Conservation (phyloP, 768 basidiomycete species). For the Kwoniella sp. region DNA sequence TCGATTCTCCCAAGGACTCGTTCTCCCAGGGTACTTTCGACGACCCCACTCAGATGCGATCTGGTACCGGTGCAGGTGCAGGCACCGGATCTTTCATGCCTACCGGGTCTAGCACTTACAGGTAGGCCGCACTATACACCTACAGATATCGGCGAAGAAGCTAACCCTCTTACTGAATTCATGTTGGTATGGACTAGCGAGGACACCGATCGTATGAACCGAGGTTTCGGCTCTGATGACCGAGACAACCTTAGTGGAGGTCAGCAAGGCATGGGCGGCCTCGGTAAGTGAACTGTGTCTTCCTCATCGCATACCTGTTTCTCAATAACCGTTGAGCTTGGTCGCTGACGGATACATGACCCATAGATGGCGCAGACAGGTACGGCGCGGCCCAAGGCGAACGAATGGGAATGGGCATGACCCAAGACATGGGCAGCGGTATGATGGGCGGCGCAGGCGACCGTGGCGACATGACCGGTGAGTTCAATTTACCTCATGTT, state of each 20-base stretch:
- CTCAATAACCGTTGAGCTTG: no score
- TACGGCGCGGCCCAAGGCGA: neutral
- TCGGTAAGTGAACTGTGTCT: no score
- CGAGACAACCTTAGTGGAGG: neutral
- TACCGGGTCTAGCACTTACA: neutral
- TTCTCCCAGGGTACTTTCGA: neutral
- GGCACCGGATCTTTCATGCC: neutral
- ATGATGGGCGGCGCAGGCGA: neutral
- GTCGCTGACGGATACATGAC: no score
- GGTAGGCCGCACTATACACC: neutral
- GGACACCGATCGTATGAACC: neutral
- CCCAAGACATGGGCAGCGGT: neutral
- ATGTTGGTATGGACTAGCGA: neutral
- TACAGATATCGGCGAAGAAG: no score
- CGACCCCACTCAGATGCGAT: neutral
- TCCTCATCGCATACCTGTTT: no score
- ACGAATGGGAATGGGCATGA: neutral
- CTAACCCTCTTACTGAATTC: no score
- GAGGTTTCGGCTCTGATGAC: neutral
- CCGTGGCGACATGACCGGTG: neutral
- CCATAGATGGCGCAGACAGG: neutral
- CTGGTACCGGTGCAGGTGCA: neutral
- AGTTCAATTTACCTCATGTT: neutral
- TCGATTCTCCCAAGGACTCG: neutral
- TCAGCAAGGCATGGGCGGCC: neutral